phyloP scores from a whole-genome alignment of 768 basidiomycete species.

The Megacollybia marginata region DNA sequence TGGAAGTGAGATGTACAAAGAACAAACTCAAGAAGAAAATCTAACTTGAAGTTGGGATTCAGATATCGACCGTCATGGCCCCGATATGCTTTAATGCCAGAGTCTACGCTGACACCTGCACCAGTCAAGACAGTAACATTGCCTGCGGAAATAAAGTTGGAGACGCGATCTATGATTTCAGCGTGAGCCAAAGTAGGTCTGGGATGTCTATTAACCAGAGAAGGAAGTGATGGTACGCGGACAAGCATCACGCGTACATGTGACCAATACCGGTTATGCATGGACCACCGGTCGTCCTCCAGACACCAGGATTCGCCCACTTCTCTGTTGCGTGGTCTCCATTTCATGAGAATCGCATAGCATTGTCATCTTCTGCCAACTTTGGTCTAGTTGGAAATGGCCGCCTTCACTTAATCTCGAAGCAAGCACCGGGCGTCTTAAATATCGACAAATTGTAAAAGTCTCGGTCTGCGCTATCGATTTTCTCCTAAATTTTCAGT shows the following conservation, averaged over 20 bases:
- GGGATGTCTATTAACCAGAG: too few relatives aligned
- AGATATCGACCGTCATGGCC: constrained; percentile 81
- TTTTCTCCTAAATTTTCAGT: constrained; percentile 28
- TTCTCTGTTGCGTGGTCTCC: constrained; percentile 82
- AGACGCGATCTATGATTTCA: constrained; percentile 54
- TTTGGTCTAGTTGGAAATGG: constrained; percentile 96
- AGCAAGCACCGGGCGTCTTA: constrained; percentile 43
- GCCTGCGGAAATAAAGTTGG: constrained; percentile 62
- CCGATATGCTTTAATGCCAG: constrained; percentile 91
- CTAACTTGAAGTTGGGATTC: constrained; percentile 85
- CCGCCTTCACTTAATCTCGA: constrained; percentile 62
- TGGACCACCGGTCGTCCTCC: constrained; percentile 41
- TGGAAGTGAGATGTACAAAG: constrained; percentile 9
- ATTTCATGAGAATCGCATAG: constrained; percentile 67
- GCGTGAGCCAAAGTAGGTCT: constrained; percentile 5
- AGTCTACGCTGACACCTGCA: constrained; percentile 93
- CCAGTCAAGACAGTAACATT: constrained; percentile 75
- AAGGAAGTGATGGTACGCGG: too few relatives aligned
- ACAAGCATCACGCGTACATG: background rate
- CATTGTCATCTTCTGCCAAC: constrained; percentile 82
- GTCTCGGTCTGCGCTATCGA: background rate
- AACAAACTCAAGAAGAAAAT: background rate
- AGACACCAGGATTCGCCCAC: constrained; percentile 81
- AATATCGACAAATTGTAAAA: constrained; percentile 60
- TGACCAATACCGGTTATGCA: constrained; percentile 19